Evolutionary conservation across 805 yeast genomes (phyloP), one percentile per base, ranked within the genome.

Genomic region (Yarrowia divulgata): DNA sequence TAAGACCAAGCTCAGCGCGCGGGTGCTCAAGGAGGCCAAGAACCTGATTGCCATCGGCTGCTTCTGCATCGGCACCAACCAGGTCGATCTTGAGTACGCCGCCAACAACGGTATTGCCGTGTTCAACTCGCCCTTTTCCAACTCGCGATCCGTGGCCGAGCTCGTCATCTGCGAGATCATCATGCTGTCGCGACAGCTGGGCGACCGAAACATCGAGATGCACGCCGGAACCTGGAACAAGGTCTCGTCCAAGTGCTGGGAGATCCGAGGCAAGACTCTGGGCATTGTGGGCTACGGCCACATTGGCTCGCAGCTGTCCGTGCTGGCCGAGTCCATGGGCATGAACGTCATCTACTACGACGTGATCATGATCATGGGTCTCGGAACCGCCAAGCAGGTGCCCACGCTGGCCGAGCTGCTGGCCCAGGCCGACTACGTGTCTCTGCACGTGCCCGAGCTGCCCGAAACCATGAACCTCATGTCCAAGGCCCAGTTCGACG

Each of bases 51-150:
- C 87, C 40, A 84, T 95, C 80, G 99, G 99, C 70, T 95, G 99
- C 83, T 95, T 95, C 90, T 95, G 99, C 85, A 95, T 95, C 74
- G 99, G 99, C 77, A 95, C 98, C 71, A 95, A 95, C 83, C 99
- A 95, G 83, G 99, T 95, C 69, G 96, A 95, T 79, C 85, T 93
- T 72, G 91, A 90, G 74, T 90, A 78, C 75, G 99, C 99, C 69
- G 97, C 98, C 72, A 86, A 89, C 76, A 85, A 86, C 63, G 99
- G 99, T 82, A 86, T 94, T 79, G 93, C 98, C 58, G 99, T 95
- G 32, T 95, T 95, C 89, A 92, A 93, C 85, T 93, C 99, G 42
- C 99, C 99, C 66, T 95, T 95, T 83, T 93, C 98, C 73, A 95
- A 95, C 85, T 94, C 98, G 45, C 89, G 99, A 83, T 93, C 98